A percentile compares a stretch with the other conserved stretches of the same genome.
These are phyloP conservation scores for Magnusiomyces tetraspermus DNA, from an alignment of 1,139 yeast species.

Conservation along the genomic window DNA sequence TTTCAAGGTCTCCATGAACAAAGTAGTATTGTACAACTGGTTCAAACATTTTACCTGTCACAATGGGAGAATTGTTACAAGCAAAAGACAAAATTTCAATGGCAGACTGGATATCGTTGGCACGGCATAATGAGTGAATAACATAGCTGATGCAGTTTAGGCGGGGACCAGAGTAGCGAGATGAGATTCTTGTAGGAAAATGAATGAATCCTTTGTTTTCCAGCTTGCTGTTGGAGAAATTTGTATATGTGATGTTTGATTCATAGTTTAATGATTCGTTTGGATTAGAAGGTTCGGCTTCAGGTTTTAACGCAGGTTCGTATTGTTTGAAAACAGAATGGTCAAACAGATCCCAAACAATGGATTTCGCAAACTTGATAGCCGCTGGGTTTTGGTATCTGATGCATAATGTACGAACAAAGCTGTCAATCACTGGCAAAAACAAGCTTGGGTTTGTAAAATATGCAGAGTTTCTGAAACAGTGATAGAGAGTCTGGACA, in stretches of 20 bases:
- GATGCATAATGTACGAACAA: conserved; percentile 5
- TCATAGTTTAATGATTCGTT: background rate
- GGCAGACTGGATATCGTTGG: conserved; percentile 12
- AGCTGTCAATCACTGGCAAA: conserved; percentile 7
- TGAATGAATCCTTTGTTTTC: background rate
- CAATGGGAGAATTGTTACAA: conserved; percentile 13
- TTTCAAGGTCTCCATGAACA: conserved; percentile 9
- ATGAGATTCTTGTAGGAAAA: background rate
- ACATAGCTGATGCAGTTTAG: background rate
- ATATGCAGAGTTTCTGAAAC: conserved; percentile 2
- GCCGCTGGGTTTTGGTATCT: conserved; percentile 7
- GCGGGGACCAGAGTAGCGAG: background rate
- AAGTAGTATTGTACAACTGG: conserved; percentile 19
- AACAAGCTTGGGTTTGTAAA: background rate
- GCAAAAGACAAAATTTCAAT: conserved; percentile 16
- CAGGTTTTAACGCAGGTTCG: background rate
- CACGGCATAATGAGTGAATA: conserved; percentile 2
- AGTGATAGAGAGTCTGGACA: conserved; percentile 4
- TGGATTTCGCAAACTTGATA: conserved; percentile 6
- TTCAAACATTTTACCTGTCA: conserved; percentile 13
- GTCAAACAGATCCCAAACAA: conserved; percentile 4
- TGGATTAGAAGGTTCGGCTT: background rate
- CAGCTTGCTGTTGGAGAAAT: background rate
- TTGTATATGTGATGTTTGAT: background rate
- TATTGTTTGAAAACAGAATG: background rate